A percentile compares a stretch with the other conserved stretches of the same genome.
Conservation (phyloP, 2,329 filamentous ascomycete species). For the Reticulascus tulasneorum region DNA sequence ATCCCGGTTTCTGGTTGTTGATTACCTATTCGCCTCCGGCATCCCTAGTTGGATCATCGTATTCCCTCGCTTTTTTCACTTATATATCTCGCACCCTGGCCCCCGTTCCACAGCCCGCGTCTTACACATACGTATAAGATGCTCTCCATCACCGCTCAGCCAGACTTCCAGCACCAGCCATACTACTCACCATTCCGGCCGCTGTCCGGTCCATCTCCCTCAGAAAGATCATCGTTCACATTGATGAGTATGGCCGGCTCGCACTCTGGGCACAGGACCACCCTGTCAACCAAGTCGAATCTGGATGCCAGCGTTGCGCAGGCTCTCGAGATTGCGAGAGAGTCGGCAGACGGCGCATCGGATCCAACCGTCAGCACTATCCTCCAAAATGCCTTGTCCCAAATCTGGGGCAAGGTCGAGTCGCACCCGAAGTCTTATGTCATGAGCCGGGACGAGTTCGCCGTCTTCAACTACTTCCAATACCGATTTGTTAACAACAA, state of each 20-base stretch:
- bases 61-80: background rate
- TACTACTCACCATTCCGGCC: constrained; percentile 11
- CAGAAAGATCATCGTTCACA: constrained; percentile 13
- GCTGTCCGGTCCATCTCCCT: constrained; percentile 8
- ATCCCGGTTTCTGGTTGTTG: background rate
- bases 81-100: background rate
- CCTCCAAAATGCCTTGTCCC: constrained; percentile 59
- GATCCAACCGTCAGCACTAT: constrained; percentile 60
- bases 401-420: constrained; percentile 66
- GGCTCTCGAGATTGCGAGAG: constrained; percentile 72
- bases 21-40: constrained; percentile 4
- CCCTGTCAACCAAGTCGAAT: no score
- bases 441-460: constrained; percentile 73
- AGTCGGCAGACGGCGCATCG: constrained; percentile 61
- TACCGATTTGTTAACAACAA: constrained; percentile 55
- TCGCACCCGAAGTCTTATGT: constrained; percentile 65
- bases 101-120: background rate
- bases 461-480: constrained; percentile 83
- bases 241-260: background rate
- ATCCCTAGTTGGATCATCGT: constrained; percentile 9
- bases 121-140: constrained; percentile 7
- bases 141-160: constrained; percentile 15
- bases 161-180: constrained; percentile 12
- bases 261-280: background rate
- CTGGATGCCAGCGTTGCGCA: constrained; percentile 53